Percentiles rank a stretch among this genome's conserved stretches.
Conservation (phyloP, 2,329 filamentous ascomycete genomes). For the Sarocladium brachiariae region DNA sequence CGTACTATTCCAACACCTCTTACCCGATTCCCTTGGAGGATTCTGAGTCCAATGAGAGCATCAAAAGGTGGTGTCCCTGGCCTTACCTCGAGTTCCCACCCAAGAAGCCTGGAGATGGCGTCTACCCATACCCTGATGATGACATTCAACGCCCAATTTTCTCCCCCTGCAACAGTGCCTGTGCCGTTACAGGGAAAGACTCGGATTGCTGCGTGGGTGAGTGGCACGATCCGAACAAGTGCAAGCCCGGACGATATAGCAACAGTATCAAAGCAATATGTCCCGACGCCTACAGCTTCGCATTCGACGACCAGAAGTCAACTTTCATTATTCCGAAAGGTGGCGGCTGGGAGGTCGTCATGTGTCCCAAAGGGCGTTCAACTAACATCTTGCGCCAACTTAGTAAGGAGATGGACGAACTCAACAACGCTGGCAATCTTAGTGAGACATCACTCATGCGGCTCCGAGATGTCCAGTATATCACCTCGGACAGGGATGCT, state of each 20-base stretch:
- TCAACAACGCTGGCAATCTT: slow-evolving; percentile 37
- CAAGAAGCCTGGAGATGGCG: slow-evolving; percentile 61
- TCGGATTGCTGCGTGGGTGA: slow-evolving; percentile 70
- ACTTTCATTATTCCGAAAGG: slow-evolving; percentile 60
- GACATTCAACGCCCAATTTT: slow-evolving; percentile 63
- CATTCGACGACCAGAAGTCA: slow-evolving; percentile 52
- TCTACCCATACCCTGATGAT: slow-evolving; percentile 77
- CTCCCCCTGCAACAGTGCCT: slow-evolving; percentile 72
- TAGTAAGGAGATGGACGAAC: slow-evolving; percentile 38
- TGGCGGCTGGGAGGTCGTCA: slow-evolving; percentile 70
- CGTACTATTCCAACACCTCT: slow-evolving; percentile 55
- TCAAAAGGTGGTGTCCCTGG: slow-evolving; percentile 74
- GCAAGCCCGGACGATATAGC: slow-evolving; percentile 62
- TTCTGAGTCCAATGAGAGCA: slow-evolving; percentile 45
- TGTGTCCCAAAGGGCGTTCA: slow-evolving; percentile 61
- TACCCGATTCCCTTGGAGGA: slow-evolving; percentile 64
- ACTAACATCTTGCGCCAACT: slow-evolving; percentile 52
- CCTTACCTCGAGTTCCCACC: slow-evolving; percentile 64
- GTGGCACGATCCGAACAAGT: slow-evolving; percentile 56
- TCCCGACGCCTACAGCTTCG: slow-evolving; percentile 78
- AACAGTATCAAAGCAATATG: slow-evolving; percentile 66
- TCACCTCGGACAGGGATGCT: slow-evolving; percentile 23
- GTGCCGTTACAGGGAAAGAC: slow-evolving; percentile 59
- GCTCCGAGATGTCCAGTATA: slow-evolving; percentile 28
- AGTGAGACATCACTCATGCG: slow-evolving; percentile 24